A percentile compares a stretch with the other conserved stretches of the same genome.
phyloP scores from a whole-genome alignment of 2,329 filamentous ascomycete species.

The Ophiostoma triangulosporum region DNA sequence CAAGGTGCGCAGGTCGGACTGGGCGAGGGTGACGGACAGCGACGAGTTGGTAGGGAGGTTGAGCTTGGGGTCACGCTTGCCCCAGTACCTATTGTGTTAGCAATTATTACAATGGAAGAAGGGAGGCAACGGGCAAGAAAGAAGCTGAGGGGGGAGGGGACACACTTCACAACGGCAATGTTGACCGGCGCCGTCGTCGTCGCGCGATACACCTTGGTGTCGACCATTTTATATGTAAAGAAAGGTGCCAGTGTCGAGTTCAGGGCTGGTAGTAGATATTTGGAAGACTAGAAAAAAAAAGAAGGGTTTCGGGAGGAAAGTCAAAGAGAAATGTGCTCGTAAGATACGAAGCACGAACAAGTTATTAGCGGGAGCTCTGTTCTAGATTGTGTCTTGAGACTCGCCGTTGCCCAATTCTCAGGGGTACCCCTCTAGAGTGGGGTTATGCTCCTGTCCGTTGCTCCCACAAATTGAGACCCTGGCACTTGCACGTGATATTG shows the following conservation, averaged over 20 bases:
- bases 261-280: too few relatives aligned
- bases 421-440: background rate
- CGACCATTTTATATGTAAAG: slow-evolving; percentile 15
- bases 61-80: slow-evolving; percentile 83
- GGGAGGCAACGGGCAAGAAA: slow-evolving; percentile 10
- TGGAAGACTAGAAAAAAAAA: background rate
- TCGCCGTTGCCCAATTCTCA: background rate
- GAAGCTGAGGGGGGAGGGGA: slow-evolving; percentile 6
- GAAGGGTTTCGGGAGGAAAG: background rate
- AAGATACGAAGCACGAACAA: too few relatives aligned
- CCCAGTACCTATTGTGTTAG: slow-evolving; percentile 63
- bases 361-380: background rate
- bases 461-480: too few relatives aligned
- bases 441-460: too few relatives aligned
- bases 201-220: slow-evolving; percentile 62
- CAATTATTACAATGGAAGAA: background rate
- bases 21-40: slow-evolving; percentile 89
- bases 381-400: background rate
- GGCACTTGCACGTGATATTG: background rate
- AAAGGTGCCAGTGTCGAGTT: background rate
- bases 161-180: slow-evolving; percentile 91
- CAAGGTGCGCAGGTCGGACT: slow-evolving; percentile 84
- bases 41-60: slow-evolving; percentile 98
- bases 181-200: slow-evolving; percentile 96
- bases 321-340: too few relatives aligned